These are phyloP conservation scores for Globisporangium rhizosaccharum DNA, from an alignment of 352 stramenopile species.

Conservation along the genomic window DNA sequence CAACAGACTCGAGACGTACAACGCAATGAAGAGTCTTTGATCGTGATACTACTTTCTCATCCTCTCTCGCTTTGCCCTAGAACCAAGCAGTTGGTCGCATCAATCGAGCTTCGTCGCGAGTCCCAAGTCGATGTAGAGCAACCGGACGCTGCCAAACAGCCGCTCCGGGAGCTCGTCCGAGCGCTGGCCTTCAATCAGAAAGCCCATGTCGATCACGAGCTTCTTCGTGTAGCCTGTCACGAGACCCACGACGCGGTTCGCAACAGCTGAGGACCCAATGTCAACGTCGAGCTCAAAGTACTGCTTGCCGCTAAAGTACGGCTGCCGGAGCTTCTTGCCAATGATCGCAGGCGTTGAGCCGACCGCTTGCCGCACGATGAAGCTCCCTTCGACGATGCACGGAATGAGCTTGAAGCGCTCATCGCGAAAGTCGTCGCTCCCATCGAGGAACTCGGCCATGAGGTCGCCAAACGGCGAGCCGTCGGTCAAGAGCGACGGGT, in stretches of 20 bases:
- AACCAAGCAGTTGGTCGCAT: too few relatives aligned
- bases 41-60: too few relatives aligned
- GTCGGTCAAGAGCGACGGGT: conserved; percentile 44
- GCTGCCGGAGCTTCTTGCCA: conserved; percentile 72
- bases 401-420: conserved; percentile 82
- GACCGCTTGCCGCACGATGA: conserved; percentile 76
- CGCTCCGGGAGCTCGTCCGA: conserved; percentile 63
- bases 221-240: conserved; percentile 76
- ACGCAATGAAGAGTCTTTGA: too few relatives aligned
- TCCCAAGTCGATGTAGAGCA: conserved; percentile 61
- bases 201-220: conserved; percentile 81
- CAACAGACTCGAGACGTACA: too few relatives aligned
- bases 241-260: conserved; percentile 68
- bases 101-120: conserved; percentile 27
- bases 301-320: conserved; percentile 47
- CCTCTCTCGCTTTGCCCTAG: too few relatives aligned
- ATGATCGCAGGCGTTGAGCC: conserved; percentile 66
- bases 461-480: conserved; percentile 62
- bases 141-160: conserved; percentile 52
- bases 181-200: conserved; percentile 60
- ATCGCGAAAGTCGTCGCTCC: conserved; percentile 70
- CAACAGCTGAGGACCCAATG: conserved; percentile 64
- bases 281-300: conserved; percentile 81
- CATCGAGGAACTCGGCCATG: conserved; percentile 69
- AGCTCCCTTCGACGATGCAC: conserved; percentile 73